A percentile compares a stretch with the other conserved stretches of the same genome.
Evolutionary conservation across 83 land plant species (phyloP).

Genomic region (Picea engelmannii): DNA sequence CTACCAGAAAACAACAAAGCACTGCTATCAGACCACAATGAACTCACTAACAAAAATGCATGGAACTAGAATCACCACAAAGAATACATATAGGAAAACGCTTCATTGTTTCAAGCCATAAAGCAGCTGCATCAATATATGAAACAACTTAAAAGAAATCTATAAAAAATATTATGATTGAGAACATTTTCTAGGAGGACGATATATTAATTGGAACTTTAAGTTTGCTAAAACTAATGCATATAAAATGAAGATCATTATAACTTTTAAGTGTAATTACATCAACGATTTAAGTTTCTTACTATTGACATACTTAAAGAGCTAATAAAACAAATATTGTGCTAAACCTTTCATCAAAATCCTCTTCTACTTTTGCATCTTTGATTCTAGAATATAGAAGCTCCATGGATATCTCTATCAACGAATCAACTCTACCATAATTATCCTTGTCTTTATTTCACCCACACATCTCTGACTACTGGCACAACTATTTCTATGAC

Average conservation of each 20-base stretch:
- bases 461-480: too few relatives aligned
- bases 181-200: background rate
- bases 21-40: background rate
- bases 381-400: too few relatives aligned
- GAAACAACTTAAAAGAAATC: background rate
- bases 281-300: too few relatives aligned
- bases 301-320: too few relatives aligned
- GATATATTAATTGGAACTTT: background rate
- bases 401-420: too few relatives aligned
- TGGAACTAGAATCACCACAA: background rate
- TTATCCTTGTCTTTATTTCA: too few relatives aligned
- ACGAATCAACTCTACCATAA: too few relatives aligned
- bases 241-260: background rate
- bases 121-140: background rate
- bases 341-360: too few relatives aligned
- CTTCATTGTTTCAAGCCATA: background rate
- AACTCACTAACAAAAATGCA: background rate
- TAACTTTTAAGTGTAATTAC: background rate
- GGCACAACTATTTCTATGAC: too few relatives aligned
- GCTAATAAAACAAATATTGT: too few relatives aligned
- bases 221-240: background rate
- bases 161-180: background rate
- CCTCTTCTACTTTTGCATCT: too few relatives aligned
- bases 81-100: background rate
- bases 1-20: slow-evolving; percentile 29